Evolutionary conservation across 2,329 filamentous ascomycete genomes (phyloP), one percentile per base, ranked within the genome.

Genomic region (Magnaporthales sp.): DNA sequence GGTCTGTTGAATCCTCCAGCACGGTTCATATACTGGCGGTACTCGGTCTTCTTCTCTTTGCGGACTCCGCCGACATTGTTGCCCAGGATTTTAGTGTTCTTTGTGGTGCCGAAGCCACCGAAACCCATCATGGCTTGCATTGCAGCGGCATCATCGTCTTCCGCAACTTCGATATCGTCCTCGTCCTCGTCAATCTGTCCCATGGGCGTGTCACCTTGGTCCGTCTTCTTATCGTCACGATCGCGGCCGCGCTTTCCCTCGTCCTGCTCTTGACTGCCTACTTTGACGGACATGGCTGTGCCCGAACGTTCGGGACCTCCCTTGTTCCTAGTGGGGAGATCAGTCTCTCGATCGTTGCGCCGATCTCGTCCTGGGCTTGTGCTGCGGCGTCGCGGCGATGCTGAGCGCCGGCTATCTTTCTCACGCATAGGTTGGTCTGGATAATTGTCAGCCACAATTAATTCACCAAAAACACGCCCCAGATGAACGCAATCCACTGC

Each of bases 21-120:
- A 67, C 91, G 85, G 74, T 95, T 95, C 88, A 99, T 99, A 78
- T 99, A 99, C 84, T 99, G 95, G 72, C 95, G 85, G 75, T 97
- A 98, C 81, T 96, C 87, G 15, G 89, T 91, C 86, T 92, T 93
- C 87, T 97, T 97, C 80, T 95, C 92, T 83, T 95, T 97, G 71
- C 89, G 83, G 65, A 97, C 88, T 0, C 83, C 92, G 66, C 91
- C 93, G 58, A 89, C 87, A 74, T 93, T 88, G 75, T 99, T 99
- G 1, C 95, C 95, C 0, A 86, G 84, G 1, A 99, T 89, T 75
- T 97, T 96, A 66, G 90, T 92, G 68, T 91, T 88, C 78, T 98
- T 96, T 24, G 95, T 98, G 27, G 87, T 89, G 67, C 88, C 89
- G 78, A 98, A 99, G 0, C 85, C 86, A 22, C 88, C 88, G 74